Evolutionary conservation across 2,329 filamentous ascomycete species (phyloP), one percentile per base, ranked within the genome.

Genomic region (Pestalotiopsis sp.): DNA sequence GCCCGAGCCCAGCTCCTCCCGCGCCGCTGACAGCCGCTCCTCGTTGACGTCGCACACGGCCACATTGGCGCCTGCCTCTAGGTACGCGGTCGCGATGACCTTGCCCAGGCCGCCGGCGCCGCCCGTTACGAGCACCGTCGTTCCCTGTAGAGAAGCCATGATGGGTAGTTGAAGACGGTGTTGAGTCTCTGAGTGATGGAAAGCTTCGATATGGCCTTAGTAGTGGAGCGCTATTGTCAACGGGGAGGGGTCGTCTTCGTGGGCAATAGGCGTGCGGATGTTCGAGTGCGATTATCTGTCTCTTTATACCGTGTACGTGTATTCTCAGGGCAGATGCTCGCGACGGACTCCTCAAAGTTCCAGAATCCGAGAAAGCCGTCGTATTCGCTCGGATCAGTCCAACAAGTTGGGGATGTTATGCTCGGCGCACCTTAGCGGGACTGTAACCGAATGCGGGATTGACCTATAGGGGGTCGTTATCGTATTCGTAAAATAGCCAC

Each of bases 21-120:
- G 68, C 7, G 73, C 73, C 49, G 73, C 67, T 39, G 70, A 65
- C 49, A 78, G 70, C 6, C 77, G 74, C n/a, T 71, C 69, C 6
- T 70, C 61, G 71, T 78, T 73, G 66, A 78, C 71, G 66, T 80
- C 77, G 72, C 76, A 77, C 59, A 79, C 71, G 67, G 72, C 74
- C 7, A 79, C 77, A 59, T 78, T 77, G 69, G 75, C 75, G 23
- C 77, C 77, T 5, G 74, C 75, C 2, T 69, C 68, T 52, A 79
- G 74, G 69, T 77, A 79, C 49, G 74, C 68, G 2, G 72, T 63
- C 9, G 76, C 76, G 61, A 77, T 78, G 59, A 71, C 76, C 67
- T 76, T 77, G 67, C 79, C 78, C 31, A 79, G 75, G 31, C 78
- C 78, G 41, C 77, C 74, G 7, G 72, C 77, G n/a, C 73, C 77